phyloP scores from a whole-genome alignment of 208 protist genomes.

The Acanthamoeba royreba region DNA sequence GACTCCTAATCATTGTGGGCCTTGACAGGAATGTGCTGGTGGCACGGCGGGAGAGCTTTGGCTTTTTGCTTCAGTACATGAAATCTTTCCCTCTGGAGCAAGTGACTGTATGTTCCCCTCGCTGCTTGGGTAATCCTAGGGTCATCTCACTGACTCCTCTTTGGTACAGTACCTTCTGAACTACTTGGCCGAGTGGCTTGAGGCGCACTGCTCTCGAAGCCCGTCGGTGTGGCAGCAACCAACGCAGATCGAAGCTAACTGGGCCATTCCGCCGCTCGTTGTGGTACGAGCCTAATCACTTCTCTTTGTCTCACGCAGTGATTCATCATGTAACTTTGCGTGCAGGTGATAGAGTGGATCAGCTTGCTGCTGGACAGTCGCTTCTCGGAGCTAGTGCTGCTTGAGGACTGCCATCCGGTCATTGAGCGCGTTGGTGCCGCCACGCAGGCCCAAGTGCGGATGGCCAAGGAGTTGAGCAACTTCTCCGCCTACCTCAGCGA shows the following conservation, averaged over 20 bases:
- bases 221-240: too few relatives aligned
- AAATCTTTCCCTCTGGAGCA: background rate
- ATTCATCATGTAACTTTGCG: background rate
- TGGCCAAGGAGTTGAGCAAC: background rate
- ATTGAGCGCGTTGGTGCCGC: background rate
- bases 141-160: too few relatives aligned
- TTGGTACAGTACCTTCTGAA: background rate
- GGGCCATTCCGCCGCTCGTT: background rate
- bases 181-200: background rate
- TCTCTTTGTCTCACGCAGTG: background rate
- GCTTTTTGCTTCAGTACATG: background rate
- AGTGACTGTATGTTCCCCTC: background rate
- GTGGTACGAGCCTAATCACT: background rate
- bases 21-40: background rate
- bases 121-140: too few relatives aligned
- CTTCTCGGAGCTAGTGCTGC: constrained; percentile 8
- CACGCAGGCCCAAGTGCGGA: background rate
- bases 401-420: background rate
- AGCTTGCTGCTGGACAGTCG: background rate
- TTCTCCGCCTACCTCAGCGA: background rate
- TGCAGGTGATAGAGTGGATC: background rate
- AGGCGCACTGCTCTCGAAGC: background rate
- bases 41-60: background rate
- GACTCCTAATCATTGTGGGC: background rate
- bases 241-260: background rate